Conservation (phyloP, 176 grass and related monocot genomes). For the Leersia perrieri region DNA sequence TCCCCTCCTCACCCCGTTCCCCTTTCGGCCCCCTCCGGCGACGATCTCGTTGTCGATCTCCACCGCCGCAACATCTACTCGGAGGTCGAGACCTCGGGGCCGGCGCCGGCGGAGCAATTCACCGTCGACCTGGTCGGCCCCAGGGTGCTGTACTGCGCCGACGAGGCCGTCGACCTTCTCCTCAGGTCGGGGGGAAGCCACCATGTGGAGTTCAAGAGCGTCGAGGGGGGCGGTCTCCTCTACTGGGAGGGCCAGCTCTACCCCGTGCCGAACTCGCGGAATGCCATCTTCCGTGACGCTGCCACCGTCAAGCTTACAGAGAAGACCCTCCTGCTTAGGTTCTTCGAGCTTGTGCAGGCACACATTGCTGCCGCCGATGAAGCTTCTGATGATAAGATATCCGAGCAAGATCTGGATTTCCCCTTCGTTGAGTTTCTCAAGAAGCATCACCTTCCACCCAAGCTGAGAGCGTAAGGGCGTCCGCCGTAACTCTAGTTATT, state of each 20-base stretch:
- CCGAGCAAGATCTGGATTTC: conserved; percentile 62
- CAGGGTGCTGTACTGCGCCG: conserved; percentile 82
- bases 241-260: conserved; percentile 78
- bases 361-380: conserved; percentile 45
- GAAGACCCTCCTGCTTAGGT: conserved; percentile 67
- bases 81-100: conserved; percentile 54
- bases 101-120: conserved; percentile 56
- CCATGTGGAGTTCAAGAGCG: conserved; percentile 94
- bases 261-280: conserved; percentile 70
- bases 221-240: conserved; percentile 60
- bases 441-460: conserved; percentile 62
- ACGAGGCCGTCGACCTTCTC: conserved; percentile 74
- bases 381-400: conserved; percentile 37
- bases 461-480: conserved; percentile 69
- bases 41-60: conserved; percentile 38
- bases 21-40: not conserved
- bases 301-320: conserved; percentile 50
- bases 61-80: conserved; percentile 45
- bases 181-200: conserved; percentile 63
- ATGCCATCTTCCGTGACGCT: conserved; percentile 72
- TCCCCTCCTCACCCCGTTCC: not conserved
- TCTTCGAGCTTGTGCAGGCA: conserved; percentile 62
- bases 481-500: conserved; percentile 19
- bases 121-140: conserved; percentile 68
- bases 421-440: conserved; percentile 78